Conservation (phyloP, 768 basidiomycete species). For the Leccinum boreale region DNA sequence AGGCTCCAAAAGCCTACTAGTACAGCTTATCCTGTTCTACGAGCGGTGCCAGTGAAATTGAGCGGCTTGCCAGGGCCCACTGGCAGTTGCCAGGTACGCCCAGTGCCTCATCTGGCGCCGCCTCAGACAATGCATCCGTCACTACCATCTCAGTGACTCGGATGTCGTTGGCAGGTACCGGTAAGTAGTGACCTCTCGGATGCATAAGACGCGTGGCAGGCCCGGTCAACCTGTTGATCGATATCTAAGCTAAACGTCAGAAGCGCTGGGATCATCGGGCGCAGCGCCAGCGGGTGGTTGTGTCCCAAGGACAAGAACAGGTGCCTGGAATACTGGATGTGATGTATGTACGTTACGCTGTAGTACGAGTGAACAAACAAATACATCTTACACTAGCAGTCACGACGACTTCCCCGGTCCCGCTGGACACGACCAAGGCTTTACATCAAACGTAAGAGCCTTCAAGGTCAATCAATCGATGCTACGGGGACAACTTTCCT, state of each 20-base stretch:
- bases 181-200: no score
- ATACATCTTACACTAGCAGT: neutral
- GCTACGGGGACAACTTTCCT: slow-evolving; percentile 1
- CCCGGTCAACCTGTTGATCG: no score
- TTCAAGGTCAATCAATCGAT: slow-evolving; percentile 5
- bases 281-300: no score
- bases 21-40: neutral
- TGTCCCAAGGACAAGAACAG: neutral
- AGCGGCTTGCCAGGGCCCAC: neutral
- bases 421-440: neutral
- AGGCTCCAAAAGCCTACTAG: neutral
- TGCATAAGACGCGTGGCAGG: no score
- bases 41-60: neutral
- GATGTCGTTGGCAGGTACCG: neutral
- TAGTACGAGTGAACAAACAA: neutral
- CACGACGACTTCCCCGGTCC: neutral
- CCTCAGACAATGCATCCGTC: no score
- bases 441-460: neutral
- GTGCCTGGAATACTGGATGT: neutral
- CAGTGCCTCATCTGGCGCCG: neutral
- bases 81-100: neutral
- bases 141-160: no score
- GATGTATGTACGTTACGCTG: neutral
- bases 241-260: no score
- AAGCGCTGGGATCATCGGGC: no score